These are phyloP conservation scores for Pichia cactophila DNA, from an alignment of 1,139 yeast genomes.

Conservation along the genomic window DNA sequence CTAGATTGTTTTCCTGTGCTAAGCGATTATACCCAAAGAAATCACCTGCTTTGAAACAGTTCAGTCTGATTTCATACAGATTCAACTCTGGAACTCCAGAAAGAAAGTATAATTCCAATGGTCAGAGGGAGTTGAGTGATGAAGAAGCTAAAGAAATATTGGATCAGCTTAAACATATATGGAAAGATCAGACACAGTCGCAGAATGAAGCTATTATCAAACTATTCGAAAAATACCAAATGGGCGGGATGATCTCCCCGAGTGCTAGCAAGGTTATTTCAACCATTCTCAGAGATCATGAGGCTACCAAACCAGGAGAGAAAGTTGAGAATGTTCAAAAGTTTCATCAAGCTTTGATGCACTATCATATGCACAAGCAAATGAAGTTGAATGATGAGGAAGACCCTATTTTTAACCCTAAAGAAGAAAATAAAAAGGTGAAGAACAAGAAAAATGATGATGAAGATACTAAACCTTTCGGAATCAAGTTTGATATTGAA, in stretches of 20 bases:
- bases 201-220: constrained; percentile 17
- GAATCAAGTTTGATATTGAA: constrained; percentile 14
- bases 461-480: constrained; percentile 10
- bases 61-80: neutral
- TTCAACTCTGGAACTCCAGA: constrained; percentile 10
- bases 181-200: constrained; percentile 20
- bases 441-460: constrained; percentile 1
- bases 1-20: neutral
- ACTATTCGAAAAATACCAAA: constrained; percentile 23
- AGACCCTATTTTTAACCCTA: constrained; percentile 15
- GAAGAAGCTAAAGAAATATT: constrained; percentile 23
- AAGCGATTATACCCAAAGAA: neutral
- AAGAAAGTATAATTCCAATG: constrained; percentile 13
- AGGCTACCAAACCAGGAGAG: constrained; percentile 22
- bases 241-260: constrained; percentile 27
- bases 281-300: constrained; percentile 21
- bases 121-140: constrained; percentile 23
- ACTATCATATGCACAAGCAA: constrained; percentile 25
- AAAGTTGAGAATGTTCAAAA: constrained; percentile 26
- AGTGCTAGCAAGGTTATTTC: constrained; percentile 25
- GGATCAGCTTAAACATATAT: constrained; percentile 20
- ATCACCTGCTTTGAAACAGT: neutral
- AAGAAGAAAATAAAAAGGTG: constrained; percentile 3
- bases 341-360: constrained; percentile 25
- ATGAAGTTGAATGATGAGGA: constrained; percentile 15